Base-by-base conservation (phyloP, 805 yeast genomes). In the Pichia insulana region DNA sequence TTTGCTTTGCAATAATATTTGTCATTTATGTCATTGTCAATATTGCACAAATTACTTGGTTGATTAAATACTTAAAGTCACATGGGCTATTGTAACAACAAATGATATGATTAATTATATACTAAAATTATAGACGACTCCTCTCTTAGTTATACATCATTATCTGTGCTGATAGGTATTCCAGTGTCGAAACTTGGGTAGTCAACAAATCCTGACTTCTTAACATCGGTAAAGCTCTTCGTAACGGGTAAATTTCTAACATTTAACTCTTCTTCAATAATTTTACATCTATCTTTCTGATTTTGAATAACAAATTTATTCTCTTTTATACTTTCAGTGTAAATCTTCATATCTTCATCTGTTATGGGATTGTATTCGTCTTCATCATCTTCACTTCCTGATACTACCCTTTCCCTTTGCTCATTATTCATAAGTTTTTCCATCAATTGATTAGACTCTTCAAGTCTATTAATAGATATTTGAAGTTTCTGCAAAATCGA, bases 281-380 rank as follows among this genome's bases (percentile, higher is more conserved):
- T 67, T 3, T 58, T 62, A 3, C 78, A 53, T 44, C 82, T 61
- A 31, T 65, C 63, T 10, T 55, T 45, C 53, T 79, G 80, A 52
- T 73, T 78, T 2, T 56, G 50, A 18, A 80, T 61, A n/a, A 80
- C 83, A 3, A 56, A 54, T 11, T 64, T 59, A 55, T 82, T 82
- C 49, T 81, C 89, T 8, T 54, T 51, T 15, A 79, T 66, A 9
- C 80, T 69, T n/a, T 75, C 81, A 6, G 51, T 55, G 58, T 73
- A 81, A 13, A 82, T 53, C 13, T 61, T 56, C n/a, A 64, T 53
- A 52, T 80, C 86, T 11, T 65, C 65, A 4, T 61, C 63, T 2
- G 42, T 40, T 11, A 46, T 40, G 6, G 61, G 58, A 10, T 59
- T 53, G 50, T 74, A 78, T 26, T 65, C 67, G 10, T 59, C 62